A percentile compares a stretch with the other conserved stretches of the same genome.
Conservation (phyloP, 202 grass and related monocot genomes). For the Panicum hallii region DNA sequence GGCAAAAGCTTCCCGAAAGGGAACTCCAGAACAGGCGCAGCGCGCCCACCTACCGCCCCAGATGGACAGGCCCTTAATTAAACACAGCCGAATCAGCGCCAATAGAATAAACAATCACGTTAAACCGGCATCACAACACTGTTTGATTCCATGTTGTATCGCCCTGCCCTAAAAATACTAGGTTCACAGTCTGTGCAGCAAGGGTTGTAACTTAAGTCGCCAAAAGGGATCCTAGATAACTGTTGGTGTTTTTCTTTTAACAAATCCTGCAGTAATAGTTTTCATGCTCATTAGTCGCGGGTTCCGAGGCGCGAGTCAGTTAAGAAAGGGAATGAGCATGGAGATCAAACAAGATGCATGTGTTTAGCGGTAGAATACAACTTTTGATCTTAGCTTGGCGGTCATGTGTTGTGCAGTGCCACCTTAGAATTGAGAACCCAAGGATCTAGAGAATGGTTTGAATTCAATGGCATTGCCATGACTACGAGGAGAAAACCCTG, state of each 20-base stretch:
- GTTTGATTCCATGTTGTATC: constrained; percentile 33
- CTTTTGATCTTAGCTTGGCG: constrained; percentile 1
- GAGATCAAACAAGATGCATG: constrained; percentile 48
- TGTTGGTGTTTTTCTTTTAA: neutral
- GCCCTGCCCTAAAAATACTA: constrained; percentile 23
- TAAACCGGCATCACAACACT: constrained; percentile 33
- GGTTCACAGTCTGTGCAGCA: neutral
- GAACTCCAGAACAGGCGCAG: constrained; percentile 44
- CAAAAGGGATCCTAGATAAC: constrained; percentile 42
- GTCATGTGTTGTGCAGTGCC: neutral
- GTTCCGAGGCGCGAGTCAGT: constrained; percentile 31
- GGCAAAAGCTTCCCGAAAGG: constrained; percentile 47
- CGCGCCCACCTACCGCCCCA: constrained; percentile 41
- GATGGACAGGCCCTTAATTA: constrained; percentile 39
- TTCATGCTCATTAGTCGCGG: neutral
- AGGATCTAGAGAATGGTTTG: constrained; percentile 11
- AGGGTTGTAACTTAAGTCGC: neutral
- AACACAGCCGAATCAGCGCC: constrained; percentile 48
- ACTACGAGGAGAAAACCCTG: constrained; percentile 35
- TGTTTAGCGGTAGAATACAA: constrained; percentile 1
- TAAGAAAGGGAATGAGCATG: constrained; percentile 47
- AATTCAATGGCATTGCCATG: constrained; percentile 35
- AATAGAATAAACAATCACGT: constrained; percentile 8
- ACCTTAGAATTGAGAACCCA: constrained; percentile 34
- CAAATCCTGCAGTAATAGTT: neutral